phyloP scores from a whole-genome alignment of 805 yeast genomes.

The Spencermartinsiella europaea region DNA sequence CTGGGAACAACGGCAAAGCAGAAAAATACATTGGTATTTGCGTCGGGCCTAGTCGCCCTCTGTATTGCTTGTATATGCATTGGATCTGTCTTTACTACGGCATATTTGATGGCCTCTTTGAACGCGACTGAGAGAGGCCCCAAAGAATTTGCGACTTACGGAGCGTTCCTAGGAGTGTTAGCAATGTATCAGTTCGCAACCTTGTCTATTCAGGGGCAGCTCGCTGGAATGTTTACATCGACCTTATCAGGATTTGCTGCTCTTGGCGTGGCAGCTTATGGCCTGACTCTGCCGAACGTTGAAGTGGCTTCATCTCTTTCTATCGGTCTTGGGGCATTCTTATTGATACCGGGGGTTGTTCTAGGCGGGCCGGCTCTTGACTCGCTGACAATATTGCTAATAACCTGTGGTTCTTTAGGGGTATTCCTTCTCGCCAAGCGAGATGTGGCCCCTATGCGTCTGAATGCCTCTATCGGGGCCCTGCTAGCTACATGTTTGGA shows the following conservation, averaged over 20 bases:
- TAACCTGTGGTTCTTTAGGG: slow-evolving; percentile 28
- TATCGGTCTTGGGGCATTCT: slow-evolving; percentile 9
- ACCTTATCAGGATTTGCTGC: slow-evolving; percentile 16
- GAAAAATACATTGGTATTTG: slow-evolving; percentile 17
- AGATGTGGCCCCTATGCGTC: slow-evolving; percentile 25
- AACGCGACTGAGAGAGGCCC: slow-evolving; percentile 14
- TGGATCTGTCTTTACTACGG: slow-evolving; percentile 22
- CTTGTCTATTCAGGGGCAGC: not conserved
- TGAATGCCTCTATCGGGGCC: slow-evolving; percentile 23
- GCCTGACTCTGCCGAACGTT: slow-evolving; percentile 7
- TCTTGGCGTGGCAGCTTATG: slow-evolving; percentile 13
- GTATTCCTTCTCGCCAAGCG: slow-evolving; percentile 28
- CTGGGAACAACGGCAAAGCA: slow-evolving; percentile 5
- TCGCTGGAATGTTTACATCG: not conserved
- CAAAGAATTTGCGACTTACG: slow-evolving; percentile 10
- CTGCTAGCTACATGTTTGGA: slow-evolving; percentile 19
- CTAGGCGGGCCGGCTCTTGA: slow-evolving; percentile 11
- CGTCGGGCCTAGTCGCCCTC: slow-evolving; percentile 17
- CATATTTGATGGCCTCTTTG: slow-evolving; percentile 18
- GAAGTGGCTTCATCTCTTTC: slow-evolving; percentile 10
- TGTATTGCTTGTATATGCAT: slow-evolving; percentile 18
- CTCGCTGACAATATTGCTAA: slow-evolving; percentile 19
- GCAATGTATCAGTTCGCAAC: slow-evolving; percentile 2
- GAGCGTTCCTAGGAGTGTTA: slow-evolving; percentile 16
- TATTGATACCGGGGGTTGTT: slow-evolving; percentile 18